Evolutionary conservation across 1,284 basidiomycete species (phyloP).

Genomic region (Xerocomus cyaneibrunnescens): DNA sequence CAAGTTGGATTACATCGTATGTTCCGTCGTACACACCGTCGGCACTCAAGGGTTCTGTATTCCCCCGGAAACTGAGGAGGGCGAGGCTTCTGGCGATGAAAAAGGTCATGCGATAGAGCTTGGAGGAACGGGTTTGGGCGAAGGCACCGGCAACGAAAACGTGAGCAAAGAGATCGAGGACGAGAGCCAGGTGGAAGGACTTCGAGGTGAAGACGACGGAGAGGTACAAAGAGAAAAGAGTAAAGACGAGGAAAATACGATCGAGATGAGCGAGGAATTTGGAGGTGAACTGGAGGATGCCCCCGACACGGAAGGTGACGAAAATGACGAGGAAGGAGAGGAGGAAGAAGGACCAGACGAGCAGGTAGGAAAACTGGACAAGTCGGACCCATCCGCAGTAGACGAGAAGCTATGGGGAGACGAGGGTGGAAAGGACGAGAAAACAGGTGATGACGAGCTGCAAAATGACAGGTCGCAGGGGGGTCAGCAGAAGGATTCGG

Average conservation of each 20-base stretch:
- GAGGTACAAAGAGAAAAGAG: slow-evolving; percentile 53
- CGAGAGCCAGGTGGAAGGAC: slow-evolving; percentile 94
- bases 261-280: slow-evolving; percentile 77
- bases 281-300: slow-evolving; percentile 85
- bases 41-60: slow-evolving; percentile 92
- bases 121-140: slow-evolving; percentile 84
- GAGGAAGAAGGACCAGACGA: slow-evolving; percentile 76
- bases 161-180: slow-evolving; percentile 93
- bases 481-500: slow-evolving; percentile 51
- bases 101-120: slow-evolving; percentile 37
- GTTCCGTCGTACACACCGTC: slow-evolving; percentile 72
- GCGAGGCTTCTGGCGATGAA: slow-evolving; percentile 52
- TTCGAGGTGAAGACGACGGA: slow-evolving; percentile 58
- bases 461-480: slow-evolving; percentile 54
- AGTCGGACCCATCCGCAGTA: slow-evolving; percentile 81
- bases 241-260: slow-evolving; percentile 64
- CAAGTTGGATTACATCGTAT: slow-evolving; percentile 83
- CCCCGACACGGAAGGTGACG: slow-evolving; percentile 52
- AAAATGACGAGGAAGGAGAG: slow-evolving; percentile 54
- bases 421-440: slow-evolving; percentile 56
- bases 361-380: slow-evolving; percentile 82
- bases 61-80: slow-evolving; percentile 68
- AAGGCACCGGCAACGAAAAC: slow-evolving; percentile 82
- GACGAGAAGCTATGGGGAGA: slow-evolving; percentile 99
- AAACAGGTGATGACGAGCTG: slow-evolving; percentile 51